A percentile compares a stretch with the other conserved stretches of the same genome.
phyloP scores from a whole-genome alignment of 345 rosid genomes.

The Salix arbutifolia region DNA sequence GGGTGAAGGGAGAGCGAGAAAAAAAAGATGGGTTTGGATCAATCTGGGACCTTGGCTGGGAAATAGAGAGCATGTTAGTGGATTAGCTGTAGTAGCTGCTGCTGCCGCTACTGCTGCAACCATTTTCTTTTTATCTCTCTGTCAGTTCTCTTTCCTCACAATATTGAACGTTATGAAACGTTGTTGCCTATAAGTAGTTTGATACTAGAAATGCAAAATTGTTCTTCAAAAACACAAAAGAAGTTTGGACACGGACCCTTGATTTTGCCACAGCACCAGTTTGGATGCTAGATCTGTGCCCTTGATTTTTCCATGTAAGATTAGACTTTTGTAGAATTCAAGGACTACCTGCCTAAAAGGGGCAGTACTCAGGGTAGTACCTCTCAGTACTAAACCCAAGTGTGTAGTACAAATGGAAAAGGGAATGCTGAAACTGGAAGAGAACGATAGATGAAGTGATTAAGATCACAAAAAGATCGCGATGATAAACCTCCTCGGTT shows the following conservation, averaged over 20 bases:
- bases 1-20: background rate
- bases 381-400: background rate
- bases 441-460: background rate
- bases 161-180: background rate
- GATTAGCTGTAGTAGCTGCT: background rate
- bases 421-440: background rate
- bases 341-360: background rate
- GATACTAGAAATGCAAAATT: background rate
- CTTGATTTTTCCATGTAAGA: background rate
- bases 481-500: background rate
- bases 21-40: background rate
- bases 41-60: conserved; percentile 5
- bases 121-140: background rate
- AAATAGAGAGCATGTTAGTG: conserved; percentile 9
- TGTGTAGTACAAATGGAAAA: background rate
- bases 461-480: background rate
- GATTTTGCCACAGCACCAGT: conserved; percentile 9
- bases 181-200: background rate
- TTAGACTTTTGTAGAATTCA: background rate
- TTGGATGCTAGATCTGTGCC: background rate
- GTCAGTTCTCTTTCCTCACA: background rate
- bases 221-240: background rate
- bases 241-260: background rate
- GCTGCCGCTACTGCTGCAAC: conserved; percentile 1
- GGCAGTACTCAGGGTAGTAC: background rate